Conservation (phyloP, 352 stramenopile species). For the Phytophthora foliorum region DNA sequence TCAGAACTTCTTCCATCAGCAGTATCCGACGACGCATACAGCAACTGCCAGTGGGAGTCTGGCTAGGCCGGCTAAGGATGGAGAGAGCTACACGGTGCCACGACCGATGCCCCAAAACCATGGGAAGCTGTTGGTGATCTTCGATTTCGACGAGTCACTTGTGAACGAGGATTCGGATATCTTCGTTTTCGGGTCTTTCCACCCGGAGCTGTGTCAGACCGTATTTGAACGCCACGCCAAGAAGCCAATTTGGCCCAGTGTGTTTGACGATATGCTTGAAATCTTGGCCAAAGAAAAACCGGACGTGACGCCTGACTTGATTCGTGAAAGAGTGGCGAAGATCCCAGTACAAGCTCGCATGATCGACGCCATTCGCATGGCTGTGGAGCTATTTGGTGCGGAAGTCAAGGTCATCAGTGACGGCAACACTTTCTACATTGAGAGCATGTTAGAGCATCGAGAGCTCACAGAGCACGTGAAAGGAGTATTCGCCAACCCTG, state of each 20-base stretch:
- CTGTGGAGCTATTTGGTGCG: conserved; percentile 45
- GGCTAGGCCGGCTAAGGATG: conserved; percentile 1
- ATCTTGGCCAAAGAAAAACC: conserved; percentile 50
- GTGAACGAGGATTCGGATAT: conserved; percentile 69
- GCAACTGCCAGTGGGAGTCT: neutral
- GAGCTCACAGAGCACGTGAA: conserved; percentile 41
- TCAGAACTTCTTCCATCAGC: conserved; percentile 25
- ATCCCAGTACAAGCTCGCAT: conserved; percentile 71
- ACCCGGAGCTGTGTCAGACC: conserved; percentile 58
- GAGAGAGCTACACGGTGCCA: conserved; percentile 16
- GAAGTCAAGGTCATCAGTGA: conserved; percentile 78
- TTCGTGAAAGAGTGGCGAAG: conserved; percentile 49
- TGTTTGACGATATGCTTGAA: conserved; percentile 70
- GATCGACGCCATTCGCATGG: conserved; percentile 69
- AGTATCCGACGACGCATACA: conserved; percentile 26
- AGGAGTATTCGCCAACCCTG: conserved; percentile 62
- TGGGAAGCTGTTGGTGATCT: conserved; percentile 50
- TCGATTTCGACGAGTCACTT: conserved; percentile 66
- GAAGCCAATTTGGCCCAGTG: conserved; percentile 56
- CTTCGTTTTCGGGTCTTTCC: conserved; percentile 69
- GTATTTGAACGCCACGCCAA: conserved; percentile 29
- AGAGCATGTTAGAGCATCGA: conserved; percentile 66
- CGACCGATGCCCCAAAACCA: conserved; percentile 2
- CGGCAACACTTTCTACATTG: conserved; percentile 82
- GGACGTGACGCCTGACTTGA: conserved; percentile 42